Conservation (phyloP, 1,284 basidiomycete species). For the Tilletia horrida region DNA sequence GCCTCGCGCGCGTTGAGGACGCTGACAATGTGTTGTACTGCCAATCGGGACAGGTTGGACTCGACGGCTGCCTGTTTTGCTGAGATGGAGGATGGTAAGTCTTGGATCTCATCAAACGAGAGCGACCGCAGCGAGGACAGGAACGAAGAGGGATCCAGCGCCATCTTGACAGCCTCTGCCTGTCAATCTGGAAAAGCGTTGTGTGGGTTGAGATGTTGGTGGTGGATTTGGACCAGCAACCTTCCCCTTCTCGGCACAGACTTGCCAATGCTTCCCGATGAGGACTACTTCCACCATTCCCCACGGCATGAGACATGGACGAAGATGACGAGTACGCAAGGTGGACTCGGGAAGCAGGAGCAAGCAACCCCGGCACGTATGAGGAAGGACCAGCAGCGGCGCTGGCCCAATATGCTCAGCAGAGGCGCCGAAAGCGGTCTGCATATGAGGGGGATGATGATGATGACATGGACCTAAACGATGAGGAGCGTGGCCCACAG, state of each 20-base stretch:
- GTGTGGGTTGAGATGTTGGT: too few relatives aligned
- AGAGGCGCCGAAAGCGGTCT: background rate
- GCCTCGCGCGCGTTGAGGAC: conserved; percentile 11
- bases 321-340: conserved; percentile 7
- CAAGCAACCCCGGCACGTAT: background rate
- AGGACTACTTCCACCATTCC: too few relatives aligned
- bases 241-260: too few relatives aligned
- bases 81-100: conserved; percentile 13
- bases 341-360: background rate
- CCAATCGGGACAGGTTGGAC: conserved; percentile 3
- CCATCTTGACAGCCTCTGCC: too few relatives aligned
- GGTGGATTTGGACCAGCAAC: too few relatives aligned
- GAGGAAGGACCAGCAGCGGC: background rate
- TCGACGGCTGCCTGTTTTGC: conserved; percentile 11
- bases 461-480: background rate
- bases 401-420: background rate
- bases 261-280: too few relatives aligned
- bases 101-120: conserved; percentile 2
- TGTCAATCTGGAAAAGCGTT: too few relatives aligned
- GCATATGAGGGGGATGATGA: background rate
- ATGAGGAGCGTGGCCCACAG: background rate
- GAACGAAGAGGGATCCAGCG: conserved; percentile 2
- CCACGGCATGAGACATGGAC: background rate
- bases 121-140: conserved; percentile 3
- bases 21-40: conserved; percentile 7